Base-by-base conservation (phyloP, 2,329 filamentous ascomycete species). In the Colletotrichum melonis region DNA sequence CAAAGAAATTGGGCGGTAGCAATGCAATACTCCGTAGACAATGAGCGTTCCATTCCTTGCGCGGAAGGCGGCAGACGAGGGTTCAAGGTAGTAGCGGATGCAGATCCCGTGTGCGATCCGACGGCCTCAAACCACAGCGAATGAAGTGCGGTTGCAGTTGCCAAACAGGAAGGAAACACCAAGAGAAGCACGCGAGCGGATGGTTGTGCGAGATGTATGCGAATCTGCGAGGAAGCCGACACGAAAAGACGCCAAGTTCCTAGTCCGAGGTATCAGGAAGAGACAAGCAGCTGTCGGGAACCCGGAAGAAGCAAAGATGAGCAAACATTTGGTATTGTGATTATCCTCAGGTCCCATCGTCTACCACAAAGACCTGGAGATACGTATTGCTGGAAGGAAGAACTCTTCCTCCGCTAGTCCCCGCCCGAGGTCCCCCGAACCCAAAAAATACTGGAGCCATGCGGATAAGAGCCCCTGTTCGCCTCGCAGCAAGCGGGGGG, bases 121-220 rank as follows among this genome's bases (percentile, higher is more conserved):
- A 63, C 22, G 42, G 30, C 22, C 54, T 59, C 69, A 55, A 54
- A 63, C 28, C 19, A 14, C 46, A 26, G 26, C 35, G 52, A 56
- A n/a, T 12, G 52, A 22, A 30, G 9, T 60, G 32, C 11, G 65
- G 66, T 24, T 68, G 46, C 46, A 62, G 8, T 62, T 57, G 35
- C 32, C 56, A 38, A 57, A 68, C n/a, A 54, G 58, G 16, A 28
- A 42, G 66, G 38, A 58, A 46, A 68, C 28, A 26, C 55, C 42
- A 55, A 26, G 38, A 59, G 16, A 14, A 35, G 38, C 30, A 42
- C 55, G 12, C 32, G 59, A 58, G 30, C 32, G 32, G 12, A 28
- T 19, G 12, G 28, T 19, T 19, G 58, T 22, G 11, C 22, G 30
- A 69, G n/a, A 38, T n/a, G 16, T 57, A n/a, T 56, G 24, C 30